Conservation (phyloP, 2,329 filamentous ascomycete species). For the Chaetomiaceae sp. region DNA sequence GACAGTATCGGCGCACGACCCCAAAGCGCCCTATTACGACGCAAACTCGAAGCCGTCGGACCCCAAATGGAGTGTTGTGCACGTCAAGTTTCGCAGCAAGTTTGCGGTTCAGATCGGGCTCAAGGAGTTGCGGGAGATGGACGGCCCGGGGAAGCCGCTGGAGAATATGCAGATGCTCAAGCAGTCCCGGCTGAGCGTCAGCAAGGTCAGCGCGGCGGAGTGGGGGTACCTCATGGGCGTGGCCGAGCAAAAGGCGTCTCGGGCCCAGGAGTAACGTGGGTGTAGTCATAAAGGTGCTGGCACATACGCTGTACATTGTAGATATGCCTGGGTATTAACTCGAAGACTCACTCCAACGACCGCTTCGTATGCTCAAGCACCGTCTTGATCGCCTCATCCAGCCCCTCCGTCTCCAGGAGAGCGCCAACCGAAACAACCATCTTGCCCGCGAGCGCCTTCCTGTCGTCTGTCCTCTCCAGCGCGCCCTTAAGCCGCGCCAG, state of each 20-base stretch:
- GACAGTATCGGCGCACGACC: constrained; percentile 63
- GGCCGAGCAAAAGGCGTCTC: constrained; percentile 38
- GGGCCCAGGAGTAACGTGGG: neutral
- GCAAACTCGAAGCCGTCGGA: constrained; percentile 61
- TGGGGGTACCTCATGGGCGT: constrained; percentile 58
- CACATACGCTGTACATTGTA: no score
- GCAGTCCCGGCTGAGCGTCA: constrained; percentile 76
- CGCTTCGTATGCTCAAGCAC: constrained; percentile 49
- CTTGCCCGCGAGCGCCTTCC: constrained; percentile 41
- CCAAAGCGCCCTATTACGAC: constrained; percentile 76
- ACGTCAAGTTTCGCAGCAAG: constrained; percentile 81
- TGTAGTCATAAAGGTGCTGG: no score
- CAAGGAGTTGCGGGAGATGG: constrained; percentile 62
- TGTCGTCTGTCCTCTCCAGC: constrained; percentile 41
- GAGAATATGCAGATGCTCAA: constrained; percentile 78
- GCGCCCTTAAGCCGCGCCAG: constrained; percentile 55
- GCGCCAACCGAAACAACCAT: constrained; percentile 48
- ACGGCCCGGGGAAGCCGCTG: constrained; percentile 48
- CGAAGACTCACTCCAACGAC: constrained; percentile 27
- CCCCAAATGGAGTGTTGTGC: constrained; percentile 82
- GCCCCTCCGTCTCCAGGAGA: constrained; percentile 41
- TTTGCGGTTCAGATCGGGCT: constrained; percentile 66
- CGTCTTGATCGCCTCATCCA: constrained; percentile 50
- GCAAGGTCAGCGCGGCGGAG: constrained; percentile 56
- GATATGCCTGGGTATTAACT: constrained; percentile 20